Conservation (phyloP, 352 stramenopile species). For the Sclerospora graminicola region DNA sequence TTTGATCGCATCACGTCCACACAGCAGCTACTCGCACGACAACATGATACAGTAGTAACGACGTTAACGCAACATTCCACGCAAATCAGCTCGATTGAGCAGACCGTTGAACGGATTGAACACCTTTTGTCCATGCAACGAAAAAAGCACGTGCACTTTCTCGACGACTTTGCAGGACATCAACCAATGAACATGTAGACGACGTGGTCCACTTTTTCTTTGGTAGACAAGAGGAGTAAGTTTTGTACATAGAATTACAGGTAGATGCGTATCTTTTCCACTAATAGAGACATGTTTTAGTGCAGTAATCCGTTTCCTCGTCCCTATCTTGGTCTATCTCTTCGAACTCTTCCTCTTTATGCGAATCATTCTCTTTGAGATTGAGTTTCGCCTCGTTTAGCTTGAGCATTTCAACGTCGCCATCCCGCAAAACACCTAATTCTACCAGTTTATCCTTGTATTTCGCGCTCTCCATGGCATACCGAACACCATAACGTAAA, state of each 20-base stretch:
- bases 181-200: constrained; percentile 16
- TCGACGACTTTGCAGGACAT: neutral
- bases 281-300: constrained; percentile 8
- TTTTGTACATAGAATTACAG: too few species aligned
- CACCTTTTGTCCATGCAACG: constrained; percentile 21
- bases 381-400: neutral
- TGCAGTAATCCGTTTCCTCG: neutral
- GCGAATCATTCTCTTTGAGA: neutral
- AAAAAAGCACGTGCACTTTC: constrained; percentile 11
- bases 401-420: constrained; percentile 3
- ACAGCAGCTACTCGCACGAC: constrained; percentile 49
- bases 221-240: too few species aligned
- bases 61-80: constrained; percentile 37
- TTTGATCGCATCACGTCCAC: constrained; percentile 54
- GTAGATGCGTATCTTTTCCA: too few species aligned
- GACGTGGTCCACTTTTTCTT: neutral
- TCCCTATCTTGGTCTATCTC: constrained; percentile 1
- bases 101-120: constrained; percentile 36
- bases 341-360: constrained; percentile 5
- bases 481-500: constrained; percentile 54
- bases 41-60: constrained; percentile 31
- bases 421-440: constrained; percentile 21
- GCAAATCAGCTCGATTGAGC: constrained; percentile 43
- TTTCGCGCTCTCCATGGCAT: constrained; percentile 46
- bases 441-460: constrained; percentile 34